These are phyloP conservation scores for Ustilago xerochloae DNA, from an alignment of 1,284 basidiomycete genomes.

Conservation along the genomic window DNA sequence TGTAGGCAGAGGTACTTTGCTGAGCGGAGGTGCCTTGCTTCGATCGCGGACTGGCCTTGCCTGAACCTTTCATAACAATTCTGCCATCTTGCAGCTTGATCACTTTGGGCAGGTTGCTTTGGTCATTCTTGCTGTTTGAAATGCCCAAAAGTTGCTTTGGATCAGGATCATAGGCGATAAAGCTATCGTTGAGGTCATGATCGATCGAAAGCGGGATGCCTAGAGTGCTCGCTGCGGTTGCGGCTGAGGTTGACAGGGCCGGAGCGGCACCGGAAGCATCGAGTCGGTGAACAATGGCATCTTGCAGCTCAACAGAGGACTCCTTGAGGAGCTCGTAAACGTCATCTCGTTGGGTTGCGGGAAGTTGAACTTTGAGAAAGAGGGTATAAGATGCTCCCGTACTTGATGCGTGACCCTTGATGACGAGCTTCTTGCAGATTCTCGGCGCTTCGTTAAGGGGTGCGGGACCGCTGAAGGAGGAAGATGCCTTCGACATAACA, in stretches of 20 bases:
- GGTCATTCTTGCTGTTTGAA: not conserved
- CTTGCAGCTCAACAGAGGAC: conserved; percentile 15
- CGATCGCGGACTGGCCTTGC: conserved; percentile 13
- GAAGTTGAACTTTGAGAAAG: conserved; percentile 36
- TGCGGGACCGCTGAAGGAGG: conserved; percentile 1
- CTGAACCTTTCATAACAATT: conserved; percentile 1
- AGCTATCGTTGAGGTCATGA: conserved; percentile 31
- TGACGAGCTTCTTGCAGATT: conserved; percentile 47
- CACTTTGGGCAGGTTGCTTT: conserved; percentile 12
- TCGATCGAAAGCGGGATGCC: conserved; percentile 39
- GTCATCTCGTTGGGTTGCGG: not conserved
- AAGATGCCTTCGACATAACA: conserved; percentile 3
- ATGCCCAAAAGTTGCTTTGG: not conserved
- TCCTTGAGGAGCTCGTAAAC: conserved; percentile 12
- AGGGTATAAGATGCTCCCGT: conserved; percentile 35
- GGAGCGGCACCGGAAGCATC: conserved; percentile 37
- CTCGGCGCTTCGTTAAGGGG: conserved; percentile 2
- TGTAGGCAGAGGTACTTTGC: conserved; percentile 6
- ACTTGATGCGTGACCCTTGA: conserved; percentile 38
- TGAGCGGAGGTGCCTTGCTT: not conserved
- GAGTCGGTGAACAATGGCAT: conserved; percentile 30
- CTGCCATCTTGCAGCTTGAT: conserved; percentile 6
- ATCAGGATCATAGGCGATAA: conserved; percentile 12
- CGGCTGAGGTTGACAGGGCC: conserved; percentile 37
- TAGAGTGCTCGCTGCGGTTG: conserved; percentile 25